Base-by-base conservation (phyloP, 2,329 filamentous ascomycete genomes). In the Chaetomium sp. region DNA sequence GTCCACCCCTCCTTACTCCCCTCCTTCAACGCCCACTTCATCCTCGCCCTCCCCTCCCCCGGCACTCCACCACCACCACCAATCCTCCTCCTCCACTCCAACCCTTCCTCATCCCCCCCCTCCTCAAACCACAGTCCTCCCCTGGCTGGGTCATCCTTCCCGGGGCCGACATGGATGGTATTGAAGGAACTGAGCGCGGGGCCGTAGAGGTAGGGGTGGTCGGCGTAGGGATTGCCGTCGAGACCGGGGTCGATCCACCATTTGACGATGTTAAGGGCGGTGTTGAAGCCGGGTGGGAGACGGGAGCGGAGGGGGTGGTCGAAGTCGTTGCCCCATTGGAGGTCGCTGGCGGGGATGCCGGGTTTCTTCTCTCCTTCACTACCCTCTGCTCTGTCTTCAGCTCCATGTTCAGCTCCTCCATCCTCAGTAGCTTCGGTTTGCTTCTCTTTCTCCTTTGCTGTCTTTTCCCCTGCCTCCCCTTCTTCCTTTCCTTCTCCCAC, bases 311-410 rank as follows among this genome's bases (percentile, higher is more conserved):
- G 94, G 0, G 94, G 89, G 50, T 88, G 82, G 67, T 96, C 91
- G 68, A 97, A 96, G 75, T 96, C 91, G 70, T 97, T 97, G 43
- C 92, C 94, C 65, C 96, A 96, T 53, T 96, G 84, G 2, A 99
- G 77, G 59, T 95, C 85, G 33, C 81, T 71, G 45, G 83, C 90
- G 3, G 78, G 76, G 55, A 95, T 84, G 38, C 79, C 78, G 45
- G n/a, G 10, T 11, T 58, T 49, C 51, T 6, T 66, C 61, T 67
- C 35, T 56, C 52, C 57, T 8, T 43, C 34, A 4, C 43, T 53
- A 49, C 3, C 11, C 12, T 19, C 7, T 6, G 40, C 10, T 6
- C 7, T 14, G n/a, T 46, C 49, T 9, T 12, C 57, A 27, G 19
- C 19, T 27, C 19, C 19, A 3, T 27, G 2, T 27, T 27, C 19